Evolutionary conservation across 768 basidiomycete genomes (phyloP), one percentile per base, ranked within the genome.

Genomic region (Suillus variegatus): DNA sequence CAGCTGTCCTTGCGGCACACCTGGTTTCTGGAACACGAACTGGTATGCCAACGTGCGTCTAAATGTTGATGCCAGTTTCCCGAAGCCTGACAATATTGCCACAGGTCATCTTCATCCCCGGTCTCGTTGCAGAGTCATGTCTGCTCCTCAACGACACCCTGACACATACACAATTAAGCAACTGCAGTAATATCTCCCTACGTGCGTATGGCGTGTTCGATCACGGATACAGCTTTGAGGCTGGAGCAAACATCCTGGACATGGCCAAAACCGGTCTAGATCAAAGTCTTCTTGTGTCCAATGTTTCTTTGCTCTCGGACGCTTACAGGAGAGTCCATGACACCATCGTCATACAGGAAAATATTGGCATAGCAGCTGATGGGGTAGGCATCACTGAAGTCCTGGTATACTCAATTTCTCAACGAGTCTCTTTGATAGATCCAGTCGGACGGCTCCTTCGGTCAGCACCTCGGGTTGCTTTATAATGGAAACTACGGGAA

Each of bases 401-500:
- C 35, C 7, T 9, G 14, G 8, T 40, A 22, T 20, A 25, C 8
- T 36, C 18, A 22, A 14, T 18, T 20, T 36, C 49, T 63, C 25
- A 40, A 63, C 52, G 35, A 13, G 2, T 32, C 18, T 40, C 25
- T 18, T 47, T 25, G 9, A n/a, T 49, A 66, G 66, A 66, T 66
- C 22, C 63, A 64, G 4, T 68, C 69, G 25, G 78, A 79, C 65
- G 77, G 76, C 4, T 70, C 69, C 60, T 66, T 66, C 68, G 41
- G 67, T 28, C 67, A 91, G 73, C 90, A 91, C 73, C 74, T 70
- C 22, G 89, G 89, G 22, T 79, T 90, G n/a, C 73, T 89, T 6
- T 91, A 90, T 71, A 89, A 87, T 60, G 90, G 90, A 47, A 91
- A 91, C 71, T 91, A 92, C 67, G 90, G 85, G 20, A 82, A 82